These are phyloP conservation scores for Kregervanrija delftensis DNA, from an alignment of 805 yeast species.

Conservation along the genomic window DNA sequence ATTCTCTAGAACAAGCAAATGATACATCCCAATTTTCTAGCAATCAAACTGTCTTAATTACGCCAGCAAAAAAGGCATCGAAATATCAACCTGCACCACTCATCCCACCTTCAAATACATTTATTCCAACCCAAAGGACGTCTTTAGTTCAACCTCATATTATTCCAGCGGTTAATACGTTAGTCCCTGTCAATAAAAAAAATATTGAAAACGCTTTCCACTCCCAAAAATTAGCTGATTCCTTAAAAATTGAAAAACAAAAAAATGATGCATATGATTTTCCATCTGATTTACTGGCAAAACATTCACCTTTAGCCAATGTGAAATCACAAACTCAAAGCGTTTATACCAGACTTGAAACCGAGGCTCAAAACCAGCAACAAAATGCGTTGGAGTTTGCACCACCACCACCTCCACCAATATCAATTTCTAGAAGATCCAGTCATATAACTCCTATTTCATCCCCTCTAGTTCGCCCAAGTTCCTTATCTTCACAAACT, in stretches of 20 bases:
- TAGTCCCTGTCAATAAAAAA: no score
- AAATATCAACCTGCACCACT: no score
- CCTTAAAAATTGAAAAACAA: conserved; percentile 41
- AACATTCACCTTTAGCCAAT: conserved; percentile 31
- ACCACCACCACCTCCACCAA: no score
- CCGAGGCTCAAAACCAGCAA: not conserved
- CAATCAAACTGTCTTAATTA: no score
- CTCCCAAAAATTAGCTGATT: conserved; percentile 13
- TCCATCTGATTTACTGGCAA: conserved; percentile 48
- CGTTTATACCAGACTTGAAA: conserved; percentile 24
- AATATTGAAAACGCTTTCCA: no score
- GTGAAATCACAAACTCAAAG: conserved; percentile 28
- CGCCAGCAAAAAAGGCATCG: no score
- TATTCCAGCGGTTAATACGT: no score
- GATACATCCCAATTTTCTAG: no score
- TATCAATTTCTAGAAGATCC: conserved; percentile 1
- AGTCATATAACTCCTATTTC: not conserved
- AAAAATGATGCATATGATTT: conserved; percentile 76
- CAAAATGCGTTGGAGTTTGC: no score
- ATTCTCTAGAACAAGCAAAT: conserved; percentile 1
- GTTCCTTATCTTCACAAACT: not conserved
- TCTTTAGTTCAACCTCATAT: no score
- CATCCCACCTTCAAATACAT: no score
- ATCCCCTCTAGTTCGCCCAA: not conserved
- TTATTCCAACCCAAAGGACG: no score